Conservation (phyloP, 2,329 filamentous ascomycete species). For the Knufia fluminis region DNA sequence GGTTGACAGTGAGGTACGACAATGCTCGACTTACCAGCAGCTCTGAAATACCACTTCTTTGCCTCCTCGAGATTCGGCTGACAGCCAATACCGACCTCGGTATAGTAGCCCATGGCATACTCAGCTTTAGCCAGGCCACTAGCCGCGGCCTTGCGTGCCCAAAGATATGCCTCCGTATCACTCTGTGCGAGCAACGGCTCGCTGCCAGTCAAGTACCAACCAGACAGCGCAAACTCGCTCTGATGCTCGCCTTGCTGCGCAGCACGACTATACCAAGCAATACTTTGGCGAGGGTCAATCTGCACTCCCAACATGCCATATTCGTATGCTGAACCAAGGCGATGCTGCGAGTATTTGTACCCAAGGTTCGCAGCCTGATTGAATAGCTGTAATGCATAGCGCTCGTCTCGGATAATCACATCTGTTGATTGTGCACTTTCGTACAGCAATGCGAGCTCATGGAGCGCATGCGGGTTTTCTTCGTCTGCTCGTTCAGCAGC, state of each 20-base stretch:
- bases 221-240: constrained; percentile 71
- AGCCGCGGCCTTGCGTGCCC: constrained; percentile 86
- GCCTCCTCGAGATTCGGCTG: constrained; percentile 83
- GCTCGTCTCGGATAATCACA: constrained; percentile 68
- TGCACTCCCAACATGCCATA: constrained; percentile 76
- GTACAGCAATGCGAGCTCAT: constrained; percentile 65
- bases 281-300: constrained; percentile 74
- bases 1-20: too few species aligned
- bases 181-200: constrained; percentile 82
- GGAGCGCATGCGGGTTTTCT: constrained; percentile 89
- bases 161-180: constrained; percentile 93
- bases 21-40: constrained; percentile 74
- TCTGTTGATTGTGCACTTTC: constrained; percentile 52
- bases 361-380: constrained; percentile 76
- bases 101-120: constrained; percentile 97
- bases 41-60: constrained; percentile 95
- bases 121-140: constrained; percentile 86
- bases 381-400: constrained; percentile 73
- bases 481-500: constrained; percentile 78
- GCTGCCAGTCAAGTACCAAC: constrained; percentile 91
- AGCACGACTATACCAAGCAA: constrained; percentile 87
- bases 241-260: constrained; percentile 92
- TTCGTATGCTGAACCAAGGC: constrained; percentile 79
- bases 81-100: constrained; percentile 86
- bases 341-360: constrained; percentile 92